These are phyloP conservation scores for Fraxinus dipetala DNA, from an alignment of 305 asterid genomes.

Conservation along the genomic window DNA sequence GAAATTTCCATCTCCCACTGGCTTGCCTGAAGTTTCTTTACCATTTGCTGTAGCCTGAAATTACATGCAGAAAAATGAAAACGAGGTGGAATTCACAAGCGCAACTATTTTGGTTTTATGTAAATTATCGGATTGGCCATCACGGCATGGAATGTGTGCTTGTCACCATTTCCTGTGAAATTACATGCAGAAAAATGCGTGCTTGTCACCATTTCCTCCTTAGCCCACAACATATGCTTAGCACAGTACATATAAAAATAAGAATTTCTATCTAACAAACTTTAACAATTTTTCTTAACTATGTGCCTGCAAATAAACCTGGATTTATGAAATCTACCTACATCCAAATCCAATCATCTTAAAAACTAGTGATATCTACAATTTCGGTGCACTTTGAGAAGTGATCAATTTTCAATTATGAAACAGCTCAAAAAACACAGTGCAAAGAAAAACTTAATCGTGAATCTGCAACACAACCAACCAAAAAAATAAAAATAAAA, in stretches of 20 bases:
- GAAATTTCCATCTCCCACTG: slow-evolving; percentile 38
- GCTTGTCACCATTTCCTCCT: not conserved
- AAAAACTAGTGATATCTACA: not conserved
- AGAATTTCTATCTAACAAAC: not conserved
- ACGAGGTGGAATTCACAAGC: not conserved
- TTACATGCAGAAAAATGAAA: slow-evolving; percentile 9
- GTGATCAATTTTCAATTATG: not conserved
- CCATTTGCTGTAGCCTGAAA: slow-evolving; percentile 49
- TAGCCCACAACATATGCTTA: not conserved
- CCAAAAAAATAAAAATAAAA: no score
- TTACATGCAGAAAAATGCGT: not conserved
- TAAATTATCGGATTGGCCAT: not conserved
- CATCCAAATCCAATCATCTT: not conserved
- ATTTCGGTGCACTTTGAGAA: not conserved
- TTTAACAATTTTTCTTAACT: not conserved
- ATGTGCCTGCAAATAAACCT: not conserved
- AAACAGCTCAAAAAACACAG: not conserved
- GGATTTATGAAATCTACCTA: not conserved
- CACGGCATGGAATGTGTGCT: not conserved
- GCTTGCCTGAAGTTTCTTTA: slow-evolving; percentile 40
- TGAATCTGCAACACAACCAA: not conserved
- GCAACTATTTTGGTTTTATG: not conserved
- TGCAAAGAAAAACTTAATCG: not conserved
- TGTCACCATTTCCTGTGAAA: not conserved
- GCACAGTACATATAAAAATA: not conserved